Conservation (phyloP, 768 basidiomycete species). For the Serendipita indica region DNA sequence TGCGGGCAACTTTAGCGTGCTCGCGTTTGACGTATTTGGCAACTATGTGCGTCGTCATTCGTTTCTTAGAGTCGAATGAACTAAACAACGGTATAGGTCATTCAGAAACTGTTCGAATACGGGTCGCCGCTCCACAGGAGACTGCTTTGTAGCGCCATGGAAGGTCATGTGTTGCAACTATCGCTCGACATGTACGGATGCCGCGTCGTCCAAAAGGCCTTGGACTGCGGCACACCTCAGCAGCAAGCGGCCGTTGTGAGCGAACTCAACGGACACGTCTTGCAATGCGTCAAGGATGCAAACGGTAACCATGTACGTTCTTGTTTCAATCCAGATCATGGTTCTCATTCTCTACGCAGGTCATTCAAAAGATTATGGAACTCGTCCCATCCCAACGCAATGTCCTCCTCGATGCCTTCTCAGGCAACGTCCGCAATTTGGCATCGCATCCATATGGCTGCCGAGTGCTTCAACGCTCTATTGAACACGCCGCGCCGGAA, state of each 20-base stretch:
- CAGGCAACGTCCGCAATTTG: conserved; percentile 63
- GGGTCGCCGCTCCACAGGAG: conserved; percentile 65
- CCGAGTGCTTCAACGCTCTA: conserved; percentile 83
- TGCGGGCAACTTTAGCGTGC: conserved; percentile 41
- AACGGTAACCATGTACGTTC: conserved; percentile 90
- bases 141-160: conserved; percentile 54
- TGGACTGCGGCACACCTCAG: conserved; percentile 68
- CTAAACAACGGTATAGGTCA: conserved; percentile 48
- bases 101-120: conserved; percentile 86
- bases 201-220: conserved; percentile 87
- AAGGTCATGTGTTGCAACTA: conserved; percentile 58
- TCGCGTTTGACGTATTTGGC: conserved; percentile 89
- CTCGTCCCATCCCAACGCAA: conserved; percentile 65
- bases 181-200: conserved; percentile 93
- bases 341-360: conserved; percentile 37
- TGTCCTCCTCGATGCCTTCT: conserved; percentile 58
- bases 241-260: conserved; percentile 62
- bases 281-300: conserved; percentile 77
- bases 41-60: conserved; percentile 57
- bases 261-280: conserved; percentile 65
- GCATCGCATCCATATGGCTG: conserved; percentile 88
- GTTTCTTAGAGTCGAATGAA: neutral
- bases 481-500: conserved; percentile 64
- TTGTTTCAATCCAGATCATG: neutral
- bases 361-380: conserved; percentile 80